Evolutionary conservation across 2,329 filamentous ascomycete species (phyloP).

Genomic region (Fusarium goolgardi): DNA sequence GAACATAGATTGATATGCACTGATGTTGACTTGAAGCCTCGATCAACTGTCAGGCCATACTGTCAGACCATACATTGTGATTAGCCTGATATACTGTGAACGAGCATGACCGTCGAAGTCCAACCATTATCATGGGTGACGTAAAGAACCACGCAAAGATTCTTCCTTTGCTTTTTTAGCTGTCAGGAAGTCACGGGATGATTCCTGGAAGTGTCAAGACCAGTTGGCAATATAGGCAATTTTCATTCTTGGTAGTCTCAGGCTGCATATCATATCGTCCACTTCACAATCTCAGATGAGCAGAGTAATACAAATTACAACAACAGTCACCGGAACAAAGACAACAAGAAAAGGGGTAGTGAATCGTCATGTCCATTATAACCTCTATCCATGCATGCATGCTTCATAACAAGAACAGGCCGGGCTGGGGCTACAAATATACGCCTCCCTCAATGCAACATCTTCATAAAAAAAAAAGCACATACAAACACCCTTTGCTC

Average conservation of each 20-base stretch:
- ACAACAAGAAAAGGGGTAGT: conserved; percentile 11
- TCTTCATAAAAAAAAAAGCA: conserved; percentile 22
- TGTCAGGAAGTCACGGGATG: background rate
- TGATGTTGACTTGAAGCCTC: background rate
- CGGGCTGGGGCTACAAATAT: conserved; percentile 23
- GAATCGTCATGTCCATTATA: conserved; percentile 42
- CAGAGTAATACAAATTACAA: background rate
- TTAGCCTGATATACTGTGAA: background rate
- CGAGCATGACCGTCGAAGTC: background rate
- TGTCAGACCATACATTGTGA: background rate
- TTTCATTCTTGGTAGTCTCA: background rate
- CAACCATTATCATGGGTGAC: too few relatives aligned
- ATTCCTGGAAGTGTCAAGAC: background rate
- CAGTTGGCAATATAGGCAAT: too few relatives aligned
- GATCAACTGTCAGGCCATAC: background rate
- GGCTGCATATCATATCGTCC: background rate
- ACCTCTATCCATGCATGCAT: conserved; percentile 42
- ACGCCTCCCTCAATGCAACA: conserved; percentile 32
- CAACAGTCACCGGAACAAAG: background rate
- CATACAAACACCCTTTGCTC: conserved; percentile 19
- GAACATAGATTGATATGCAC: background rate
- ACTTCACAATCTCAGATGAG: background rate
- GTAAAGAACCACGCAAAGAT: background rate
- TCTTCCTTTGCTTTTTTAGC: background rate
- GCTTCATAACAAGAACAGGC: conserved; percentile 35